Evolutionary conservation across 2,329 filamentous ascomycete species (phyloP).

Genomic region (Rhinocladiella mackenziei): DNA sequence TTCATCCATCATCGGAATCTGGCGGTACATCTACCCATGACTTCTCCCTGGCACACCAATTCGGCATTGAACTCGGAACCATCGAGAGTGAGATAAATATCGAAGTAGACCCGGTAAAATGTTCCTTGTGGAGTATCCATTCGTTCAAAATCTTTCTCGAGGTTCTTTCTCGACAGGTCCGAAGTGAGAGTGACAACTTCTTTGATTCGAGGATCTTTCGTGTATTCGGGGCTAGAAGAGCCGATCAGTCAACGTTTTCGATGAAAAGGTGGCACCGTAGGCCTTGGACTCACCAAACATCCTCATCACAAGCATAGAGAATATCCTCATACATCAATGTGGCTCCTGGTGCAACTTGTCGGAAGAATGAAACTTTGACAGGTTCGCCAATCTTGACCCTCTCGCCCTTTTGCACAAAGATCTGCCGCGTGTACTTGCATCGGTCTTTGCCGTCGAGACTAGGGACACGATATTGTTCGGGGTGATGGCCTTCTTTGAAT

Average conservation of each 20-base stretch:
- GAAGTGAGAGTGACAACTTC: slow-evolving; percentile 97
- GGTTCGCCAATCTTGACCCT: slow-evolving; percentile 99
- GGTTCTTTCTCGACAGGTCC: slow-evolving; percentile 93
- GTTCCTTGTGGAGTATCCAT: slow-evolving; percentile 98
- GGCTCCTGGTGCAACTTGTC: slow-evolving; percentile 92
- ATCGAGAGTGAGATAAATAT: slow-evolving; percentile 84
- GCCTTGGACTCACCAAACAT: slow-evolving; percentile 58
- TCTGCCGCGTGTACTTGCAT: slow-evolving; percentile 97
- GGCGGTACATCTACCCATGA: slow-evolving; percentile 94
- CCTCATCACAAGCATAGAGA: slow-evolving; percentile 93
- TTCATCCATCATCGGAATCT: slow-evolving; percentile 63
- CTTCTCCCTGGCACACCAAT: slow-evolving; percentile 96
- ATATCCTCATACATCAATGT: slow-evolving; percentile 99
- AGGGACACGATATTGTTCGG: slow-evolving; percentile 94
- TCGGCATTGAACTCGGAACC: slow-evolving; percentile 98
- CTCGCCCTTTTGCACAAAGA: slow-evolving; percentile 97
- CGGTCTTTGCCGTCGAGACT: slow-evolving; percentile 94
- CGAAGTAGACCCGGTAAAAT: slow-evolving; percentile 74
- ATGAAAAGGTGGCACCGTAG: background rate
- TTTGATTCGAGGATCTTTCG: slow-evolving; percentile 99
- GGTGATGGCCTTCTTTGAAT: slow-evolving; percentile 98
- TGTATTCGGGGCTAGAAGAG: slow-evolving; percentile 71
- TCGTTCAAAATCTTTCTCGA: slow-evolving; percentile 98
- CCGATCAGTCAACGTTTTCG: slow-evolving; percentile 9
- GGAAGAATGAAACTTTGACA: slow-evolving; percentile 97